Evolutionary conservation across 2,329 filamentous ascomycete species (phyloP).

Genomic region (Zasmidium angulare): DNA sequence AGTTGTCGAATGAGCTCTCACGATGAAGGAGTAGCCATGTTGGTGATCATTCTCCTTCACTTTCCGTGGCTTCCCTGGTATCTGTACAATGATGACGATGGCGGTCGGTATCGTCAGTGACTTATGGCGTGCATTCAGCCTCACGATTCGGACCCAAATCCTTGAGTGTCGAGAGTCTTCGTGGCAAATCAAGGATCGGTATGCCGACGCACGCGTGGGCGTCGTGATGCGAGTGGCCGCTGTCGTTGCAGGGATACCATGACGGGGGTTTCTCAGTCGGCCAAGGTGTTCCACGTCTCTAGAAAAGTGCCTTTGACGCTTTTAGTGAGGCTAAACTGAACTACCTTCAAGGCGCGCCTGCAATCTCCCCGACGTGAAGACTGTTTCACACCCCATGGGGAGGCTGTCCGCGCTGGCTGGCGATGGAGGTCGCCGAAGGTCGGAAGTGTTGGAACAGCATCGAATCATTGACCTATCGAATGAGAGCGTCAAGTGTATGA

Average conservation of each 20-base stretch:
- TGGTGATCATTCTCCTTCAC: not conserved
- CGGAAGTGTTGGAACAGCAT: no score
- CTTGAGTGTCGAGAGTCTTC: not conserved
- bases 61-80: no score
- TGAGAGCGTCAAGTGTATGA: no score
- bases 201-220: conserved; percentile 2
- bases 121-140: not conserved
- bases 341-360: not conserved
- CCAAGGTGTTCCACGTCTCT: not conserved
- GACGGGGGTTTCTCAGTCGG: not conserved
- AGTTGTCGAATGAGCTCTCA: no score
- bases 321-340: not conserved
- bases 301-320: not conserved
- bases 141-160: not conserved
- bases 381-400: not conserved
- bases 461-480: no score
- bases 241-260: conserved; percentile 4
- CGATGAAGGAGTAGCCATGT: not conserved
- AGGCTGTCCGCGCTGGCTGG: no score
- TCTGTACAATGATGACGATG: not conserved
- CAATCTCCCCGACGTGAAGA: not conserved
- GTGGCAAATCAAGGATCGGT: conserved; percentile 6
- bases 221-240: conserved; percentile 3
- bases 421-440: no score
- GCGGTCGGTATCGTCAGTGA: no score